Evolutionary conservation across 257 asterid species (phyloP).

Genomic region (Solanum tarijense): DNA sequence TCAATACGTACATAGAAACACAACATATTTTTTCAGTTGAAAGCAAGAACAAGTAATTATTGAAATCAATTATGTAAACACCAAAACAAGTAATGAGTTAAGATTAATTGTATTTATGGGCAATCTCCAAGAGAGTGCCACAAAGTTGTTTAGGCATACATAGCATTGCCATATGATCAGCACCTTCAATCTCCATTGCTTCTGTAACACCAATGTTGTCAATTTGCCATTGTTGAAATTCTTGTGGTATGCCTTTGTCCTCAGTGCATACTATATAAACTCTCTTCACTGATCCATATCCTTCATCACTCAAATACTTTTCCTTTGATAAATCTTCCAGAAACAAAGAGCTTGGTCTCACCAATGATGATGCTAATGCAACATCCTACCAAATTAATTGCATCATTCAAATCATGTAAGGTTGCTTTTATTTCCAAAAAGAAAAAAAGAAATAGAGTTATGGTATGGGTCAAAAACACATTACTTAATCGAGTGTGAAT

Average conservation of each 20-base stretch:
- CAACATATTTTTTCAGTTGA: neutral
- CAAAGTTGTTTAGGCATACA: neutral
- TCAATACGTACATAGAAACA: too few species aligned
- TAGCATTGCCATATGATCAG: neutral
- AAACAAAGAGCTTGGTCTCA: constrained; percentile 36
- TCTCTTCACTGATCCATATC: constrained; percentile 39
- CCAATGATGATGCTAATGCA: constrained; percentile 28
- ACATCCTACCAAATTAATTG: constrained; percentile 24
- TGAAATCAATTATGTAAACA: too few species aligned
- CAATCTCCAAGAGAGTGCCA: neutral
- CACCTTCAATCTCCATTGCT: neutral
- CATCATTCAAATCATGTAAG: neutral
- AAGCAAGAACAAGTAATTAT: neutral
- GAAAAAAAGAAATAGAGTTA: too few species aligned
- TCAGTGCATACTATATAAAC: constrained; percentile 22
- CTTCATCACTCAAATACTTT: constrained; percentile 17
- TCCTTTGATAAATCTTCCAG: constrained; percentile 21
- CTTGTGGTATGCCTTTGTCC: constrained; percentile 18
- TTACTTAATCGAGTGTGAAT: too few species aligned
- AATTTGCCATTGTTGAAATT: constrained; percentile 20
- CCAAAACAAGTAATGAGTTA: neutral
- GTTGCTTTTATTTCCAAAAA: neutral
- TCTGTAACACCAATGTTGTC: neutral
- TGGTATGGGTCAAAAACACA: too few species aligned
- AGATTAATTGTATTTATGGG: neutral